These are phyloP conservation scores for Ophiostoma sp. DNA, from an alignment of 2,329 filamentous ascomycete genomes.

Conservation along the genomic window DNA sequence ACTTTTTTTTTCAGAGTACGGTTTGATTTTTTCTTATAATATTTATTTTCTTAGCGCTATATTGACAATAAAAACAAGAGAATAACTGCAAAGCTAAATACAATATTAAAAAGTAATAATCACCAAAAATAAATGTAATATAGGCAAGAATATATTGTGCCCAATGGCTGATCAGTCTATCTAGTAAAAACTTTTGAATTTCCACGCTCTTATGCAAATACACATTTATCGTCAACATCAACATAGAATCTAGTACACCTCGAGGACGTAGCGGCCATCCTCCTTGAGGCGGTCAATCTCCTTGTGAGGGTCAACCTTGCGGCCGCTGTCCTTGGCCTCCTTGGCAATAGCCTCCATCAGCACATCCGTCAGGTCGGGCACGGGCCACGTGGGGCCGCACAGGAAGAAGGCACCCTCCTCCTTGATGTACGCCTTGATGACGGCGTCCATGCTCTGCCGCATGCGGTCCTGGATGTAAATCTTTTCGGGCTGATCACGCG, in stretches of 20 bases:
- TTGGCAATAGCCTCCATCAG: conserved; percentile 83
- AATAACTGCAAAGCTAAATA: too few relatives aligned
- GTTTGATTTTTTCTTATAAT: too few relatives aligned
- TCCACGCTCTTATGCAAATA: background rate
- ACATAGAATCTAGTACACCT: conserved; percentile 70
- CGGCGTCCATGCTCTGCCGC: conserved; percentile 77
- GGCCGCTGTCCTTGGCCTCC: conserved; percentile 63
- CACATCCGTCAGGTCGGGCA: conserved; percentile 91
- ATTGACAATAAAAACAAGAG: too few relatives aligned
- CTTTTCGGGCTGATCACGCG: conserved; percentile 93
- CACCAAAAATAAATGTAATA: background rate
- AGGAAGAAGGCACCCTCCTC: conserved; percentile 94
- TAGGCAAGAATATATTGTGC: background rate
- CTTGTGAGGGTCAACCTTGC: conserved; percentile 79
- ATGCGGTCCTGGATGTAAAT: conserved; percentile 99
- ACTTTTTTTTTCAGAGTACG: too few relatives aligned
- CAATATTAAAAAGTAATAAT: background rate
- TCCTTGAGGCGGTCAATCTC: conserved; percentile 99
- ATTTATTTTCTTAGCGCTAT: too few relatives aligned
- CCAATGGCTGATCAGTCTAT: background rate
- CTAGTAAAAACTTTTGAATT: background rate
- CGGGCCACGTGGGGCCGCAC: conserved; percentile 96
- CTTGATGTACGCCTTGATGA: conserved; percentile 78
- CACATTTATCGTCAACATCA: background rate
- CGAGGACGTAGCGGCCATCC: conserved; percentile 84